Evolutionary conservation across 1,284 basidiomycete species (phyloP).

Genomic region (Moesziomyces parantarcticus): DNA sequence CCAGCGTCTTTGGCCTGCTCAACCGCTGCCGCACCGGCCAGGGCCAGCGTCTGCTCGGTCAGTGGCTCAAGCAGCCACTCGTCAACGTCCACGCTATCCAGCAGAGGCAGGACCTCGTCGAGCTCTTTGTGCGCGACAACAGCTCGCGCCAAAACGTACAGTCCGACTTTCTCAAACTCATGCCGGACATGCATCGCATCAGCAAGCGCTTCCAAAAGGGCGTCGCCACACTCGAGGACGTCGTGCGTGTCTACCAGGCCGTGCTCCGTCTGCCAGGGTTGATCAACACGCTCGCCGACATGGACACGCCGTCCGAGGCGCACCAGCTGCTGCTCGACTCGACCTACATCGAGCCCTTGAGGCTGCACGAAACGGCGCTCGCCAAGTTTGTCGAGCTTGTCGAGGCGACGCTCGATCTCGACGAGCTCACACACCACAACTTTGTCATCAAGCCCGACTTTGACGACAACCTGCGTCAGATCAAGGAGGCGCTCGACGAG

Average conservation of each 20-base stretch:
- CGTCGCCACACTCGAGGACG: constrained; percentile 88
- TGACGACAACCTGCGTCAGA: constrained; percentile 78
- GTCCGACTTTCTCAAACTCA: constrained; percentile 85
- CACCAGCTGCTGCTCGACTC: constrained; percentile 39
- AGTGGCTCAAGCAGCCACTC: constrained; percentile 96
- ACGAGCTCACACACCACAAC: constrained; percentile 83
- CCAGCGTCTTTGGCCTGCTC: constrained; percentile 84
- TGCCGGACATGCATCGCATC: constrained; percentile 94
- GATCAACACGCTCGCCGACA: constrained; percentile 72
- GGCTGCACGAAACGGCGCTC: constrained; percentile 39
- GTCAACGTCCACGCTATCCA: constrained; percentile 91
- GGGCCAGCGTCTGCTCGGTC: constrained; percentile 86
- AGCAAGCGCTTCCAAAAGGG: constrained; percentile 91
- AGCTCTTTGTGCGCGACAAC: constrained; percentile 84
- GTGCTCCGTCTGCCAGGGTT: constrained; percentile 78
- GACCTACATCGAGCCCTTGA: constrained; percentile 56
- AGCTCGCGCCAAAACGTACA: constrained; percentile 78
- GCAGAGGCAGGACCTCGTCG: constrained; percentile 74
- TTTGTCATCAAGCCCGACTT: constrained; percentile 94
- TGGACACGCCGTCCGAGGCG: constrained; percentile 60
- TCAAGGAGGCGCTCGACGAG: constrained; percentile 77
- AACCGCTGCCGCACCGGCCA: constrained; percentile 98
- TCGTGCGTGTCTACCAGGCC: constrained; percentile 90
- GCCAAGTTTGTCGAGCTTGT: constrained; percentile 88
- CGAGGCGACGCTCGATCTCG: constrained; percentile 91